phyloP scores from a whole-genome alignment of 345 rosid genomes.

The Hibiscus syriacus region DNA sequence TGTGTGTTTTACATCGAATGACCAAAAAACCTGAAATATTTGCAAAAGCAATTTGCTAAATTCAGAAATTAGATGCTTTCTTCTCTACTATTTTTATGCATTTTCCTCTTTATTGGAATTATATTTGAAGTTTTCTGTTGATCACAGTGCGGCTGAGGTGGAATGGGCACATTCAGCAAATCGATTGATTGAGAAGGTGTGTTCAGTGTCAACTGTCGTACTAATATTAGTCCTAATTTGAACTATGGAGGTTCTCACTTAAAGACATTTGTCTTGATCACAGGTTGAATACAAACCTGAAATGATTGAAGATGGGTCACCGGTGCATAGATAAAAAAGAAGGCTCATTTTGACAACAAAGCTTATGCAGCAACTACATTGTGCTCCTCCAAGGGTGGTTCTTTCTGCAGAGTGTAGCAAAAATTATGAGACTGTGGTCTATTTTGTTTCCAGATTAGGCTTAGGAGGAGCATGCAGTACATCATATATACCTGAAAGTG shows the following conservation, averaged over 20 bases:
- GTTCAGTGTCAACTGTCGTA: constrained; percentile 12
- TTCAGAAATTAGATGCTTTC: neutral
- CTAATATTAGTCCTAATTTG: neutral
- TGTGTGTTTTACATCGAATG: neutral
- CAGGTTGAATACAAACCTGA: constrained; percentile 63
- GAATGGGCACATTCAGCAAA: constrained; percentile 62
- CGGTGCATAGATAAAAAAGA: constrained; percentile 52
- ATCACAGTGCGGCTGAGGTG: constrained; percentile 60
- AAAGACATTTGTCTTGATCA: constrained; percentile 13
- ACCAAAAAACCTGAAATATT: neutral
- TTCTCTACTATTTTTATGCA: neutral
- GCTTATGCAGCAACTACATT: constrained; percentile 67
- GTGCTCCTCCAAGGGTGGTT: constrained; percentile 43
- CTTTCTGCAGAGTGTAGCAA: constrained; percentile 42
- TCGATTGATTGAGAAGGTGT: constrained; percentile 66
- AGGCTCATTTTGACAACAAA: constrained; percentile 70
- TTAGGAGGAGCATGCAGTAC: constrained; percentile 69
- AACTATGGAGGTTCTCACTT: constrained; percentile 10
- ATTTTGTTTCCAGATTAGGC: constrained; percentile 44
- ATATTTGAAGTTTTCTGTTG: constrained; percentile 7
- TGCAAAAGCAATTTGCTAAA: neutral
- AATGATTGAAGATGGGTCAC: constrained; percentile 38
- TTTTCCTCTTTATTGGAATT: neutral
- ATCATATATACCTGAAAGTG: constrained; percentile 24
- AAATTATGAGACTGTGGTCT: constrained; percentile 44